Evolutionary conservation across 495 filamentous ascomycete species (phyloP), one percentile per base, ranked within the genome.

Genomic region (Viridothelium virens): DNA sequence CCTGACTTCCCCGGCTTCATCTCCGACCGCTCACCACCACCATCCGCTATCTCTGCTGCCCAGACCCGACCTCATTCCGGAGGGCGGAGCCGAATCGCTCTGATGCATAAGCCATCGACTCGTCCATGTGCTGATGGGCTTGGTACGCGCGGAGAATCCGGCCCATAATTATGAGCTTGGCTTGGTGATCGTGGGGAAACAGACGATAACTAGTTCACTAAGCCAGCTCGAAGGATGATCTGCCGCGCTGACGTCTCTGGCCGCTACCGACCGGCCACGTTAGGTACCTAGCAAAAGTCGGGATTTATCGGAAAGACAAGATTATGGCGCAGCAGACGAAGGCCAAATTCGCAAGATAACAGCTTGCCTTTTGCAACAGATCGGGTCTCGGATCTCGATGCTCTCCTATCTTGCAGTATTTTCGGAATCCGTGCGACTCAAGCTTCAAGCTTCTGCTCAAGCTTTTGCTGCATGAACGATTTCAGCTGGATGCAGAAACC

Each of bases 401-500:
- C 18, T 59, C 25, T 33, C 11, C 53, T 10, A 9, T 14, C 5
- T 34, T 11, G 7, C 31, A 11, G 53, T 5, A 7, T 6, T 6
- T 59, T 18, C 53, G 53, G n/a, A 11, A 7, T 53, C 18, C 25
- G 53, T 16, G 48, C 25, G 53, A n/a, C 10, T 31, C 36, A 11
- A 18, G 31, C 25, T 5, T 14, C 53, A 59, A 59, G 53, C 53
- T 59, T 59, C 36, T 36, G 53, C 41, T 53, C 48, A 53, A 53
- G 48, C 48, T 53, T n/a, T 14, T 53, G 48, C n/a, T 53, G 48
- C 48, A 53, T 53, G 48, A 53, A 53, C 48, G 11, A 53, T 53
- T 18, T 53, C n/a, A 25, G 48, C 18, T 25, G 48, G 48, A 9
- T 53, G 10, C 48, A 5, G 16, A 44, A 44, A 7, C 41, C 41